Conservation (phyloP, 2,329 filamentous ascomycete genomes). For the Arthrobotrys sphaeroides region DNA sequence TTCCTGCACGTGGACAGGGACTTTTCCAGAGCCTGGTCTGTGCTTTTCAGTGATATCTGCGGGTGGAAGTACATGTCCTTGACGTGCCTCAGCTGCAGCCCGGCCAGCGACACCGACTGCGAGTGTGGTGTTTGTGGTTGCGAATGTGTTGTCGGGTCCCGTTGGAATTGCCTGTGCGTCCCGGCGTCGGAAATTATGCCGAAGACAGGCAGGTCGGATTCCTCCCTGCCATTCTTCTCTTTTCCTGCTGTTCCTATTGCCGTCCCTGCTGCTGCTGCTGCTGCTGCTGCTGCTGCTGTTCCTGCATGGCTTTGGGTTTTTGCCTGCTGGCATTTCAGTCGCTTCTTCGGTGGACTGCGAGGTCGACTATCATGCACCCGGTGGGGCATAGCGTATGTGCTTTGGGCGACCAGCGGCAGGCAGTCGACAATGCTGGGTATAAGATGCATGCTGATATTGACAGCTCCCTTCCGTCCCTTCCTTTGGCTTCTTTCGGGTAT, state of each 20-base stretch:
- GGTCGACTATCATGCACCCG: not conserved
- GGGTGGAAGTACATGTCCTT: conserved; percentile 34
- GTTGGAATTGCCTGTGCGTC: conserved; percentile 2
- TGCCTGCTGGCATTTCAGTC: not conserved
- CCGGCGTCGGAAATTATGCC: conserved; percentile 13
- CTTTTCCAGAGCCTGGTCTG: conserved; percentile 17
- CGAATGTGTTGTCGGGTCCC: not conserved
- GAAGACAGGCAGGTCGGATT: not conserved
- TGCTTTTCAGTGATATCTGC: not conserved
- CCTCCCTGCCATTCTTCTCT: not conserved
- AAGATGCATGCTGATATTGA: conserved; percentile 1
- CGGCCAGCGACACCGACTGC: too few species aligned
- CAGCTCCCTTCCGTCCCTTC: too few species aligned
- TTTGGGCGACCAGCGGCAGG: not conserved
- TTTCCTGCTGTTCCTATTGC: too few species aligned
- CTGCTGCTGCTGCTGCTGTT: not conserved
- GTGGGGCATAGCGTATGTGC: conserved; percentile 2
- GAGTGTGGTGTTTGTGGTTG: not conserved
- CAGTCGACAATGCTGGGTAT: conserved; percentile 7
- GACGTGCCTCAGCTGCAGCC: conserved; percentile 4
- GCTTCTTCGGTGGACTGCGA: not conserved
- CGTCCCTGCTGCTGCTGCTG: too few species aligned
- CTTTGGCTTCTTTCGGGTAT: not conserved
- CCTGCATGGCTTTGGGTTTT: not conserved
- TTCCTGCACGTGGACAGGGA: conserved; percentile 24